Conservation (phyloP, 345 rosid species). For the Anacardium occidentale region DNA sequence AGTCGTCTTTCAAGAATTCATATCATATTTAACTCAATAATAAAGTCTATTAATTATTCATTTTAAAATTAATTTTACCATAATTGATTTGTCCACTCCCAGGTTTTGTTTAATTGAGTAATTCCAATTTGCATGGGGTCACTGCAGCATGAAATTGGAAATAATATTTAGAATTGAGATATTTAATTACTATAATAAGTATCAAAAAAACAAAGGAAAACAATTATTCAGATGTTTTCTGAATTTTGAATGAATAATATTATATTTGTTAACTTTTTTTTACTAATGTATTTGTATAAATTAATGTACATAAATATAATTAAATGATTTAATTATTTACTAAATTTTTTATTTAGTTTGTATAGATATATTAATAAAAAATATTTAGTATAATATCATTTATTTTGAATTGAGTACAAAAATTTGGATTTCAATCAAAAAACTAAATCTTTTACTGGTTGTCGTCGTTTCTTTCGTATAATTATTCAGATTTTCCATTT, state of each 20-base stretch:
- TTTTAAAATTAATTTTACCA: too few species aligned
- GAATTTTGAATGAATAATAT: too few species aligned
- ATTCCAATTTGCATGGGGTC: not conserved
- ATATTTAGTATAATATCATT: too few species aligned
- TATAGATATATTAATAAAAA: too few species aligned
- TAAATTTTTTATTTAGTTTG: too few species aligned
- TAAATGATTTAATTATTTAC: too few species aligned
- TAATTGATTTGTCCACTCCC: not conserved
- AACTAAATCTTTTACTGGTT: not conserved
- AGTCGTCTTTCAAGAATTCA: not conserved
- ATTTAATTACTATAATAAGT: not conserved
- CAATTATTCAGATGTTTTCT: too few species aligned
- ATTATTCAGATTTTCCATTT: conserved; percentile 22
- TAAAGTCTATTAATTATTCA: too few species aligned
- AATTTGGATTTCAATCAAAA: not conserved
- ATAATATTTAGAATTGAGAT: too few species aligned
- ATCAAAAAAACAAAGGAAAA: not conserved
- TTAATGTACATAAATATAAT: too few species aligned
- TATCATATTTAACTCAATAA: not conserved
- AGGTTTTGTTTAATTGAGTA: not conserved
- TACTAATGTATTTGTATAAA: too few species aligned
- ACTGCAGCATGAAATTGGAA: not conserved
- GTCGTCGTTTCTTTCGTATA: conserved; percentile 13
- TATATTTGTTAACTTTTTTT: too few species aligned
- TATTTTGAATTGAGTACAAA: not conserved